Base-by-base conservation (phyloP, 805 yeast species). In the Lipomyces yamadae region DNA sequence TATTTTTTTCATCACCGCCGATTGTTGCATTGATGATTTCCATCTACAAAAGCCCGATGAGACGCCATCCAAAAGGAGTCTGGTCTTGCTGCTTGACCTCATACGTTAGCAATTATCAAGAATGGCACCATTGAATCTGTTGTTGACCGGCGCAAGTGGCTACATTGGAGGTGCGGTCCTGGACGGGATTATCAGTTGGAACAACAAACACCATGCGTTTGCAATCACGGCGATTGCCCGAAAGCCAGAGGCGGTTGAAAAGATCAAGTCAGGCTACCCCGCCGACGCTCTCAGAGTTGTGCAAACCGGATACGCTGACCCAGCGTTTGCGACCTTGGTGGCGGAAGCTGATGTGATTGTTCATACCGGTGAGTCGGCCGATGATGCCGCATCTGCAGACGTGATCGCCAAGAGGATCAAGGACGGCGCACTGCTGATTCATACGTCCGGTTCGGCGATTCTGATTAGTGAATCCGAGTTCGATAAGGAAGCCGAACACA, bases 391-490 rank as follows among this genome's bases (percentile, higher is more conserved):
- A 73, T 13, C 71, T 1, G 65, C 77, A 7, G 71, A 73, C 7
- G 66, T 74, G 8, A 76, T 75, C 15, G 68, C 72, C 56, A 58
- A 58, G 30, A 53, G 45, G 11, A 75, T 74, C 66, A 73, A 66
- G 34, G 61, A 70, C 33, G 71, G 73, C 7, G 75, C 78, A 3
- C 69, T 76, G 30, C 72, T 78, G 24, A 69, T 80, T 61, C 81
- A 79, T 54, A 79, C 80, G 37, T 77, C 81, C 3, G 82, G 82
- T 10, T 75, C 80, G 2, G 74, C 77, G 1, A 74, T 79, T 37
- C 48, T 78, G 39, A 42, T 74, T 52, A 72, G 60, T 13, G 57
- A 50, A 13, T 56, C 70, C 15, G 60, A 64, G 34, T 60, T 67
- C 1, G 65, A 61, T 11, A 73, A 73, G 68, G 63, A 67, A 7